phyloP scores from a whole-genome alignment of 2,329 filamentous ascomycete genomes.

The Tolypocladium guangdongense region DNA sequence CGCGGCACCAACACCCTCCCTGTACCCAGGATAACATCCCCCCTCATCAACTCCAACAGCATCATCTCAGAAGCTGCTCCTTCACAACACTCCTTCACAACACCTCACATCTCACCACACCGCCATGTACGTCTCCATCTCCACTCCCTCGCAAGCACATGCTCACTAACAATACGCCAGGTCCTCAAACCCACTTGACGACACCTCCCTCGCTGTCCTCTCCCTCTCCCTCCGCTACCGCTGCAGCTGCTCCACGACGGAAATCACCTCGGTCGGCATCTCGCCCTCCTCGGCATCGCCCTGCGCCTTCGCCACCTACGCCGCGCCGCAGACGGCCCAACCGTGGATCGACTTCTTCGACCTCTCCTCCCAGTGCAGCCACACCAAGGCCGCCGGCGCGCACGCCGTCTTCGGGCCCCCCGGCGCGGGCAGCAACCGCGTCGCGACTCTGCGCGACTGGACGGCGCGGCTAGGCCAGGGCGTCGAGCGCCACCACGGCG shows the following conservation, averaged over 20 bases:
- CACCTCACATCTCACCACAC: not conserved
- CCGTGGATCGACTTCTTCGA: conserved; percentile 27
- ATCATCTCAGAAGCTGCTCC: not conserved
- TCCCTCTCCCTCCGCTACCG: conserved; percentile 15
- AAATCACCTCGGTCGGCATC: conserved; percentile 21
- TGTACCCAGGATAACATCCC: not conserved
- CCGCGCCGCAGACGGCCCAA: conserved; percentile 15
- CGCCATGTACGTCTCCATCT: not conserved
- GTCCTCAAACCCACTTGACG: not conserved
- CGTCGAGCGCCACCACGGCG: conserved; percentile 19
- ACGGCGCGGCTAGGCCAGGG: conserved; percentile 16
- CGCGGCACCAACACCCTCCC: not conserved
- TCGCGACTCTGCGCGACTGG: conserved; percentile 21
- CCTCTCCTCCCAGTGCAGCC: conserved; percentile 12
- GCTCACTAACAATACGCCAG: not conserved
- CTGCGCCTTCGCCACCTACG: conserved; percentile 19
- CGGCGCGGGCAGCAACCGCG: conserved; percentile 3
- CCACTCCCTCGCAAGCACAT: too few species aligned
- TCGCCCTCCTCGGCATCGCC: conserved; percentile 10
- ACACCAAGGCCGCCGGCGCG: conserved; percentile 20
- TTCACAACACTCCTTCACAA: not conserved
- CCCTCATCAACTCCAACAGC: not conserved
- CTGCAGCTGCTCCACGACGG: conserved; percentile 16
- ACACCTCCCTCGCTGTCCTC: conserved; percentile 3
- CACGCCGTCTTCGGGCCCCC: conserved; percentile 17